These are phyloP conservation scores for Incumbomyces delicatus DNA, from an alignment of 2,329 filamentous ascomycete genomes.

Conservation along the genomic window DNA sequence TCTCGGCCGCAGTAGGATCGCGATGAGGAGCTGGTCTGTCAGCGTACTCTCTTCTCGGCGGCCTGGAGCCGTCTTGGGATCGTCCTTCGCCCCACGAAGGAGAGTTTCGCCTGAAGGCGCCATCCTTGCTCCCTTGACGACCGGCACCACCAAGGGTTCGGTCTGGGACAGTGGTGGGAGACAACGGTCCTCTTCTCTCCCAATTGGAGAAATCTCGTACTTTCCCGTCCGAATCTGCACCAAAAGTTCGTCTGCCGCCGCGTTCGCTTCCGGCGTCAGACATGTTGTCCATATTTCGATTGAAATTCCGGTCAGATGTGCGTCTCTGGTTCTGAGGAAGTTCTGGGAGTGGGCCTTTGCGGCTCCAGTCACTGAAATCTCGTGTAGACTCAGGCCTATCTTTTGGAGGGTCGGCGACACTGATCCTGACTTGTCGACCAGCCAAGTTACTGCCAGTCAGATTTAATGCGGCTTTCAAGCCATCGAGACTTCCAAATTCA, in stretches of 20 bases:
- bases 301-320: conserved; percentile 45
- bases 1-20: conserved; percentile 75
- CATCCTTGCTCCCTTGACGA: conserved; percentile 51
- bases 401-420: conserved; percentile 93
- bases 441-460: conserved; percentile 76
- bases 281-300: conserved; percentile 44
- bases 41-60: conserved; percentile 66
- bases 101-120: conserved; percentile 54
- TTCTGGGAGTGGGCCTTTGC: conserved; percentile 79
- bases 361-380: conserved; percentile 82
- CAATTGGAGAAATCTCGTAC: conserved; percentile 76
- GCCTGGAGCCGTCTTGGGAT: conserved; percentile 66
- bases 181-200: conserved; percentile 88
- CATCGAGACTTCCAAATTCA: conserved; percentile 79
- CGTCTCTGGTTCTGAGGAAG: conserved; percentile 49
- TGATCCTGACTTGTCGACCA: conserved; percentile 82
- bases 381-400: conserved; percentile 64
- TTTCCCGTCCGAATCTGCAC: conserved; percentile 62
- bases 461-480: conserved; percentile 79
- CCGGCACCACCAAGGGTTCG: conserved; percentile 44
- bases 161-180: conserved; percentile 34
- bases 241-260: conserved; percentile 57
- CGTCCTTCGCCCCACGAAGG: conserved; percentile 63
- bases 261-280: conserved; percentile 55
- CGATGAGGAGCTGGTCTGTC: conserved; percentile 60